Evolutionary conservation across 768 basidiomycete genomes (phyloP).

Genomic region (Trametes maxima): DNA sequence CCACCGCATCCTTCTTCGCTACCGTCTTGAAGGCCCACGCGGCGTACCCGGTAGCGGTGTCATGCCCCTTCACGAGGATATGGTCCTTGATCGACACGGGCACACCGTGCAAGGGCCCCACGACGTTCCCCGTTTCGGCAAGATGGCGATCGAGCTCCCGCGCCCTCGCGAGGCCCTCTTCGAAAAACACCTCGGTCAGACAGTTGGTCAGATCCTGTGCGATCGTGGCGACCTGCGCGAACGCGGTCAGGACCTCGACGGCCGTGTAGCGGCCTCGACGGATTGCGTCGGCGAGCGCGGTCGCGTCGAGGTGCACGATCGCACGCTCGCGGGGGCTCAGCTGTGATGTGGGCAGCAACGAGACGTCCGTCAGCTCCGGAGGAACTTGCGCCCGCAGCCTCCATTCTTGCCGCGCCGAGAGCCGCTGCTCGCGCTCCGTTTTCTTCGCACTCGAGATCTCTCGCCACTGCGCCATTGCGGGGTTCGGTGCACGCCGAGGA

Average conservation of each 20-base stretch:
- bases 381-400: constrained; percentile 26
- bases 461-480: constrained; percentile 9
- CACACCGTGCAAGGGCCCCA: constrained; percentile 79
- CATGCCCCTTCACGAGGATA: constrained; percentile 59
- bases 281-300: constrained; percentile 33
- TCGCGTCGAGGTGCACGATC: constrained; percentile 40
- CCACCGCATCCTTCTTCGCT: constrained; percentile 44
- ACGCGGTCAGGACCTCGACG: constrained; percentile 39
- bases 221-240: constrained; percentile 39
- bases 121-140: constrained; percentile 53
- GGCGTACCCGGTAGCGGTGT: constrained; percentile 72
- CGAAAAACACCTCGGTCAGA: constrained; percentile 82
- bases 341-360: constrained; percentile 30
- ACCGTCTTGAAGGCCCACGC: constrained; percentile 68
- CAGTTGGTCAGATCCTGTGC: constrained; percentile 76
- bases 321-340: constrained; percentile 35
- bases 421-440: constrained; percentile 31
- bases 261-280: constrained; percentile 35
- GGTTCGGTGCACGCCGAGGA: neutral
- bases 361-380: constrained; percentile 30
- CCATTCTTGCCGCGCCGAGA: constrained; percentile 33
- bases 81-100: constrained; percentile 82
- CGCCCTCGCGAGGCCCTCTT: constrained; percentile 63
- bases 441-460: constrained; percentile 28
- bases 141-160: constrained; percentile 68